Conservation (phyloP, 2,329 filamentous ascomycete species). For the Aureobasidium sp. region DNA sequence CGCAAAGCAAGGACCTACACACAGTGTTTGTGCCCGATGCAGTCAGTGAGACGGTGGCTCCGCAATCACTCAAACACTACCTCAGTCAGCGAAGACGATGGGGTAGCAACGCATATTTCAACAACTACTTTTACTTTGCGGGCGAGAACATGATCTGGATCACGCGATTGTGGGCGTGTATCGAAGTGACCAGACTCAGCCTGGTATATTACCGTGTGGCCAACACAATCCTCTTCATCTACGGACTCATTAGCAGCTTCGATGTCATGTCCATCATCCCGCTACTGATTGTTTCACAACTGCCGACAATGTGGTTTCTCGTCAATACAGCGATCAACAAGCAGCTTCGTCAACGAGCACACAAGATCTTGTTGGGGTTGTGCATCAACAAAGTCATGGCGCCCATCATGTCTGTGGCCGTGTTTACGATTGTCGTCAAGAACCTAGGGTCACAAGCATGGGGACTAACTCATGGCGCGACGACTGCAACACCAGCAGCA, state of each 20-base stretch:
- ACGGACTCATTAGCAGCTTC: conserved; percentile 17
- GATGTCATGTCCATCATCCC: conserved; percentile 16
- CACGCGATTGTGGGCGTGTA: conserved; percentile 24
- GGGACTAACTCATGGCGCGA: conserved; percentile 2
- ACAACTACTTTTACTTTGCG: conserved; percentile 29
- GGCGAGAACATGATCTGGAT: conserved; percentile 31
- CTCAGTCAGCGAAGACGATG: conserved; percentile 28
- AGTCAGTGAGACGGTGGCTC: conserved; percentile 28
- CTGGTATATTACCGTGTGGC: conserved; percentile 29
- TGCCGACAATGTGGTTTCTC: conserved; percentile 19
- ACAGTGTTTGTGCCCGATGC: conserved; percentile 28
- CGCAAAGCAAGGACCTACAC: conserved; percentile 16
- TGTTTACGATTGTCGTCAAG: conserved; percentile 19
- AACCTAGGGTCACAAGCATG: conserved; percentile 20
- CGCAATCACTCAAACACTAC: conserved; percentile 28
- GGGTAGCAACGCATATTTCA: conserved; percentile 31
- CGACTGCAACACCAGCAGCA: not conserved
- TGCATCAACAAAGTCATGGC: conserved; percentile 18
- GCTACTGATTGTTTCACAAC: conserved; percentile 16
- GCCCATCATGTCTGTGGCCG: conserved; percentile 18
- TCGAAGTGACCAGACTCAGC: conserved; percentile 26
- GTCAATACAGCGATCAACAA: conserved; percentile 15
- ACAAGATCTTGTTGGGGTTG: conserved; percentile 19
- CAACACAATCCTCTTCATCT: conserved; percentile 26
- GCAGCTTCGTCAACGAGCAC: conserved; percentile 16